Percentiles rank a stretch among this genome's conserved stretches.
These are phyloP conservation scores for Thermothelomyces thermophilus DNA, from an alignment of 2,329 filamentous ascomycete genomes.

Conservation along the genomic window DNA sequence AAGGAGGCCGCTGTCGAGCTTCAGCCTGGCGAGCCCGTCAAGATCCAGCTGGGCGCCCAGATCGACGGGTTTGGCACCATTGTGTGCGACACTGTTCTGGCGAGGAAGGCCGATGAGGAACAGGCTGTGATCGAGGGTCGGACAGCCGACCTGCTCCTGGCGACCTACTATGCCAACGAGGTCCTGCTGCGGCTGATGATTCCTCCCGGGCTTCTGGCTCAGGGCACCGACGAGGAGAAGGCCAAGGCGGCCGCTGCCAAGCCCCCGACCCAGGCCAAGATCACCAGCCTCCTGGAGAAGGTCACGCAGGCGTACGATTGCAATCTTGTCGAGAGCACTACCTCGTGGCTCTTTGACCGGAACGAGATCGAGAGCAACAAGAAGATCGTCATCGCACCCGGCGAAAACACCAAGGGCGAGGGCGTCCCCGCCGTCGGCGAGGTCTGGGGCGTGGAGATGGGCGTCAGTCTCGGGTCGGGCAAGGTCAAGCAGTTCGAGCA, in stretches of 20 bases:
- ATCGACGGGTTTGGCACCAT: constrained; percentile 97
- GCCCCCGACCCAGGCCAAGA: constrained; percentile 76
- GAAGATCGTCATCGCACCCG: constrained; percentile 90
- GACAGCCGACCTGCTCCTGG: constrained; percentile 79
- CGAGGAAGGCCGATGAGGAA: constrained; percentile 54
- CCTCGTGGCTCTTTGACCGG: constrained; percentile 90
- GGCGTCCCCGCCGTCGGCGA: constrained; percentile 83
- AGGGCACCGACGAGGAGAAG: constrained; percentile 89
- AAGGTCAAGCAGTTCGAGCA: constrained; percentile 92
- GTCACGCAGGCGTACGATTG: constrained; percentile 84
- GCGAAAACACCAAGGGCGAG: constrained; percentile 84
- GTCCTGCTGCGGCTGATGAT: constrained; percentile 84
- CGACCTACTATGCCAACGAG: constrained; percentile 94
- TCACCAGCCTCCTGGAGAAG: constrained; percentile 83
- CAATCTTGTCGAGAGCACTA: constrained; percentile 95
- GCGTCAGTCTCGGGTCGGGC: constrained; percentile 80
- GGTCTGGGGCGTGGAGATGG: constrained; percentile 96
- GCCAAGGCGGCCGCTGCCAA: constrained; percentile 80
- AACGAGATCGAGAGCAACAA: constrained; percentile 97
- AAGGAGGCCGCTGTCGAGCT: constrained; percentile 75
- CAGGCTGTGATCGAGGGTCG: constrained; percentile 65
- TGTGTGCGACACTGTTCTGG: constrained; percentile 85
- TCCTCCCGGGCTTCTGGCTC: constrained; percentile 76
- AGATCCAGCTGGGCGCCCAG: constrained; percentile 98
- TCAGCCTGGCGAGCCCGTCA: constrained; percentile 80